These are phyloP conservation scores for Globisporangium solare DNA, from an alignment of 352 stramenopile genomes.

Conservation along the genomic window DNA sequence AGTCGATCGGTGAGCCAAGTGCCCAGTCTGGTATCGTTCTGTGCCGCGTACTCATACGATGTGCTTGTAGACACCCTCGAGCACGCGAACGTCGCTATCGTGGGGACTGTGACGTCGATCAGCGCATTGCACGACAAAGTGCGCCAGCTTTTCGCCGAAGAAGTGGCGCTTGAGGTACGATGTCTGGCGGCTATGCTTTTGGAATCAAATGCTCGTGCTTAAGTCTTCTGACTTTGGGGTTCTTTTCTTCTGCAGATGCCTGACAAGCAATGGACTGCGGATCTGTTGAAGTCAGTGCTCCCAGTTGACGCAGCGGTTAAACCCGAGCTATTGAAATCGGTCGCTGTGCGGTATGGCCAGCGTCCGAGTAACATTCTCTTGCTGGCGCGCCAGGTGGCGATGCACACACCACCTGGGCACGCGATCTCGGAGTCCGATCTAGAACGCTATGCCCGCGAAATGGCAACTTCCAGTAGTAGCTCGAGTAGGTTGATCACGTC, in stretches of 20 bases:
- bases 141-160: conserved; percentile 71
- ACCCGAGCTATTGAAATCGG: conserved; percentile 30
- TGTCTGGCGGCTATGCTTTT: not conserved
- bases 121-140: conserved; percentile 55
- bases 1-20: conserved; percentile 41
- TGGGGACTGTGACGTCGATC: conserved; percentile 62
- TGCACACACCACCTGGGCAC: not conserved
- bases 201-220: not conserved
- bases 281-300: conserved; percentile 39
- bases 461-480: conserved; percentile 24
- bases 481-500: conserved; percentile 35
- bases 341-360: conserved; percentile 75
- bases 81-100: conserved; percentile 35
- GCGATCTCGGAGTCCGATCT: conserved; percentile 35
- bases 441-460: conserved; percentile 35
- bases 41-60: not conserved
- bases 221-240: not conserved
- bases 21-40: not conserved
- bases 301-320: conserved; percentile 7
- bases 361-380: conserved; percentile 64
- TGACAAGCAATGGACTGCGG: conserved; percentile 48
- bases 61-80: conserved; percentile 22
- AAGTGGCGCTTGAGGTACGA: conserved; percentile 64
- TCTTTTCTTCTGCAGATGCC: conserved; percentile 32
- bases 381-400: conserved; percentile 41